phyloP scores from a whole-genome alignment of 2,329 filamentous ascomycete species.

The Colletotrichum sp. region DNA sequence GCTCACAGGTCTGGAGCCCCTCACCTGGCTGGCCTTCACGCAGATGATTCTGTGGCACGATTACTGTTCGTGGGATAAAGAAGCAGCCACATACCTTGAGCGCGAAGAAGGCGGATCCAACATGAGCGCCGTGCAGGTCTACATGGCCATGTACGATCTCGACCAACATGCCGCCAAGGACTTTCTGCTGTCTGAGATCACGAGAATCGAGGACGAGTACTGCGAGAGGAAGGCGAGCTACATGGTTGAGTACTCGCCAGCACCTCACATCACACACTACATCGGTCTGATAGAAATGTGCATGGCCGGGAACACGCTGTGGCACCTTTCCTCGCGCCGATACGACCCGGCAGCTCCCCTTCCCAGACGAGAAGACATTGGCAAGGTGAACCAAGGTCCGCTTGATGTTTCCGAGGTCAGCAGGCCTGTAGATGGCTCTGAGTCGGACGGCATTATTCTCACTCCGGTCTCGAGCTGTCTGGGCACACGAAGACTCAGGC shows the following conservation, averaged over 20 bases:
- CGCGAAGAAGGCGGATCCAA: neutral
- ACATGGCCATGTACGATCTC: neutral
- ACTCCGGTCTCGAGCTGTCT: neutral
- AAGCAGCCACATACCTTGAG: neutral
- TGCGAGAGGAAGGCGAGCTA: neutral
- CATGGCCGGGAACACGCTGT: slow-evolving; percentile 4
- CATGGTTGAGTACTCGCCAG: neutral
- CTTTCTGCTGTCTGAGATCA: neutral
- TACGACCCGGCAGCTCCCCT: neutral
- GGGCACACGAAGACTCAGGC: neutral
- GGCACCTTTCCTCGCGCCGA: neutral
- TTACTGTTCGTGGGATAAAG: neutral
- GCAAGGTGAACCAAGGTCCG: neutral
- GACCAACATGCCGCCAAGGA: neutral
- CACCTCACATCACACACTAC: neutral
- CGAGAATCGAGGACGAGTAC: neutral
- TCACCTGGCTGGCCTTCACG: neutral
- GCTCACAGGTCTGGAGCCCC: neutral
- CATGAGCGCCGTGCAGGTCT: neutral
- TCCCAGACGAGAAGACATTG: neutral
- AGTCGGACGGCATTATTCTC: neutral
- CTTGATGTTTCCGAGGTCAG: neutral
- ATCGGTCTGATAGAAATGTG: neutral
- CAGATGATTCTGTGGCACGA: neutral
- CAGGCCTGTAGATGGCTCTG: neutral